Conservation (phyloP, 306 rosid genomes). For the Psophocarpus tetragonolobus region DNA sequence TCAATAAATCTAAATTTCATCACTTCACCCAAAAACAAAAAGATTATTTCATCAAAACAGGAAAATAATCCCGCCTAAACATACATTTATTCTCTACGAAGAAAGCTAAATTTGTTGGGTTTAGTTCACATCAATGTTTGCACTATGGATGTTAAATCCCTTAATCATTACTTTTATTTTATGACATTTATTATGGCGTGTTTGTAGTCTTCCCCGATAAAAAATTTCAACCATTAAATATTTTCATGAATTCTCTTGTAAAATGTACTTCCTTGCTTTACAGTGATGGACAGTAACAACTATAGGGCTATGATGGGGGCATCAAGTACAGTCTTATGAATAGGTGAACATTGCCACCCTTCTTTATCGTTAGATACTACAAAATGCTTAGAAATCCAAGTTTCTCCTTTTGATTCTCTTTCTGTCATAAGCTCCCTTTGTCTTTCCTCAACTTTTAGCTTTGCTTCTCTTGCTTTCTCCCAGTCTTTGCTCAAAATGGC, state of each 20-base stretch:
- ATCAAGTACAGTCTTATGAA: conserved; percentile 52
- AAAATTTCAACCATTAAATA: background rate
- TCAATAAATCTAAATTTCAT: too few relatives aligned
- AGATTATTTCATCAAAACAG: too few relatives aligned
- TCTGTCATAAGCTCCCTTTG: conserved; percentile 64
- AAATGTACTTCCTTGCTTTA: background rate
- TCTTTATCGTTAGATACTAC: conserved; percentile 57
- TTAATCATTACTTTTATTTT: too few relatives aligned
- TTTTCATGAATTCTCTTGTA: background rate
- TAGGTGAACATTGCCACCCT: conserved; percentile 83
- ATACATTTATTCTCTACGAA: too few relatives aligned
- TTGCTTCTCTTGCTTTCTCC: conserved; percentile 81
- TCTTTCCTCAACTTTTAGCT: conserved; percentile 69
- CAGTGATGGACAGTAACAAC: background rate
- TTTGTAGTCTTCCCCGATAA: too few relatives aligned
- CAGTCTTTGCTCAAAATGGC: conserved; percentile 66
- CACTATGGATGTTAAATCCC: too few relatives aligned
- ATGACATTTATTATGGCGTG: too few relatives aligned
- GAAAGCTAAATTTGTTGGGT: too few relatives aligned
- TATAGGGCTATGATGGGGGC: conserved; percentile 59
- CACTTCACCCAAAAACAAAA: too few relatives aligned
- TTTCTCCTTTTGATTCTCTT: conserved; percentile 57
- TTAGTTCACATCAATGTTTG: too few relatives aligned
- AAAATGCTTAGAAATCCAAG: conserved; percentile 82
- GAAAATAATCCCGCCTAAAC: too few relatives aligned